These are phyloP conservation scores for Pugionium cornutum DNA, from an alignment of 345 rosid species.

Conservation along the genomic window DNA sequence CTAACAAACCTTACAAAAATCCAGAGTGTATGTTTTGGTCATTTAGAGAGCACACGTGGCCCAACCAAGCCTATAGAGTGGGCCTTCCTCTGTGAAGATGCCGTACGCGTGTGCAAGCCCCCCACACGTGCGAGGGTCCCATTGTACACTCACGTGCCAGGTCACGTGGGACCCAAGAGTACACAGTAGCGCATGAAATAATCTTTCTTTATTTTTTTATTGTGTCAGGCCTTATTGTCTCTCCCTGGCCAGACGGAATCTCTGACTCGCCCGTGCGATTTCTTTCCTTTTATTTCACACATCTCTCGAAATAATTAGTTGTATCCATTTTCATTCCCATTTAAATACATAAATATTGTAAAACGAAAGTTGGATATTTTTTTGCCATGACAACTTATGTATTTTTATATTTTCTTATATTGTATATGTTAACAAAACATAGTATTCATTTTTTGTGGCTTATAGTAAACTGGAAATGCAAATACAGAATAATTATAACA, in stretches of 20 bases:
- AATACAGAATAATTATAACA: too few species aligned
- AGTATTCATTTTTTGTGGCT: too few species aligned
- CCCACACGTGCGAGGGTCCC: conserved; percentile 40
- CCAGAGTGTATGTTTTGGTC: conserved; percentile 7
- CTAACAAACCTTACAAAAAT: background rate
- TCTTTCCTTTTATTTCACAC: conserved; percentile 25
- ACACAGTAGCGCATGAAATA: conserved; percentile 26
- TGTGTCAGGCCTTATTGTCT: conserved; percentile 41
- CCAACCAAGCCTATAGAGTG: conserved; percentile 20
- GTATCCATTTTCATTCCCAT: conserved; percentile 9
- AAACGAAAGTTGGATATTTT: too few species aligned
- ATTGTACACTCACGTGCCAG: conserved; percentile 30
- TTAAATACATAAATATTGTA: background rate
- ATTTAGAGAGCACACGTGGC: conserved; percentile 33
- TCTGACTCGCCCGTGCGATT: conserved; percentile 44
- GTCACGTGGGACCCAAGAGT: conserved; percentile 32
- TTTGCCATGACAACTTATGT: too few species aligned
- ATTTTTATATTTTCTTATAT: too few species aligned
- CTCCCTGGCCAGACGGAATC: conserved; percentile 38
- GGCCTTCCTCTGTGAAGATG: conserved; percentile 23
- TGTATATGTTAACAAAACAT: too few species aligned
- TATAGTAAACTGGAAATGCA: too few species aligned
- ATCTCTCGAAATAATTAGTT: conserved; percentile 16
- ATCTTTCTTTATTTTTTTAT: background rate
- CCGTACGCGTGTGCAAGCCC: conserved; percentile 41